A percentile compares a stretch with the other conserved stretches of the same genome.
These are phyloP conservation scores for Penicillium cosmopolitanum DNA, from an alignment of 495 filamentous ascomycete species.

Conservation along the genomic window DNA sequence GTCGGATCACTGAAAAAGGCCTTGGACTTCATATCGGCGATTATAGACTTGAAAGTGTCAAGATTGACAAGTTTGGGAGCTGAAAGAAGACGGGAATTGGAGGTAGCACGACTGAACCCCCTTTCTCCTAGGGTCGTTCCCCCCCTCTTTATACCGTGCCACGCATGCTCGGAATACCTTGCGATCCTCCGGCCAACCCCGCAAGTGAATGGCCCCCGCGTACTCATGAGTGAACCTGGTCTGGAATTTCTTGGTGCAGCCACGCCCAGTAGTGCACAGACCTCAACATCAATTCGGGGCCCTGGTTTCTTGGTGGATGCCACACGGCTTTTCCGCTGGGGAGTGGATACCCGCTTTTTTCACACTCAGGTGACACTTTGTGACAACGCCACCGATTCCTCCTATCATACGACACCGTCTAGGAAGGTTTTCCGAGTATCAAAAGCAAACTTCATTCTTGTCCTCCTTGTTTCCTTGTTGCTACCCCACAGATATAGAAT, in stretches of 20 bases:
- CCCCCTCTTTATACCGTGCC: conserved; percentile 8
- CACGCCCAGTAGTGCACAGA: conserved; percentile 10
- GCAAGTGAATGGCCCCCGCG: conserved; percentile 11
- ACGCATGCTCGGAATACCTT: conserved; percentile 10
- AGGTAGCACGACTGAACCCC: conserved; percentile 4
- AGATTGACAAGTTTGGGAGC: not conserved
- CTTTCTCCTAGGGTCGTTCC: not conserved
- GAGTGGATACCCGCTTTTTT: conserved; percentile 6
- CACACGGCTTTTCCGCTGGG: not conserved
- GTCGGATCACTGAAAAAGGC: conserved; percentile 16
- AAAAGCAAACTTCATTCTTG: conserved; percentile 7
- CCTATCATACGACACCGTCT: not conserved
- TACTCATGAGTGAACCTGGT: conserved; percentile 1
- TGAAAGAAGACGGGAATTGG: not conserved
- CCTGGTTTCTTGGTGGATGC: not conserved
- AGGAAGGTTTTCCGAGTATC: conserved; percentile 16
- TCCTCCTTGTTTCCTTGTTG: not conserved
- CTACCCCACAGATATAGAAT: conserved; percentile 10
- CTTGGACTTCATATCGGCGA: conserved; percentile 14
- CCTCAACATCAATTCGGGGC: not conserved
- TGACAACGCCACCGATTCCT: not conserved
- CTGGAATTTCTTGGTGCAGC: conserved; percentile 5
- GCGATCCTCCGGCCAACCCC: conserved; percentile 7
- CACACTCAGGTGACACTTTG: conserved; percentile 8
- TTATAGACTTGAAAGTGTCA: not conserved